A percentile compares a stretch with the other conserved stretches of the same genome.
Evolutionary conservation across 148 eudicot genomes (phyloP).

Genomic region (Rhododendron williamsianum): DNA sequence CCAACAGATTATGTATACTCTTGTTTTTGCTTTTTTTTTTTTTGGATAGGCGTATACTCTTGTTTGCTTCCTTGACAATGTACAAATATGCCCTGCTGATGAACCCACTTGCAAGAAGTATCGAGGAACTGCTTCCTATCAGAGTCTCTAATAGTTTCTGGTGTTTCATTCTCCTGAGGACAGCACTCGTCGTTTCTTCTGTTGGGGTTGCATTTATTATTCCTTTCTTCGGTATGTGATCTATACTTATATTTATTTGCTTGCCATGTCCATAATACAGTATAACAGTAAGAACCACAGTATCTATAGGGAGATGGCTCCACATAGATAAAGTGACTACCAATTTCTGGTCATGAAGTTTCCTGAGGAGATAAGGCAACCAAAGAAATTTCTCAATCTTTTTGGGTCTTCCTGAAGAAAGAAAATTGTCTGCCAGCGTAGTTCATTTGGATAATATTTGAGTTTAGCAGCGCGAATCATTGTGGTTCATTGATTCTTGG

Average conservation of each 20-base stretch:
- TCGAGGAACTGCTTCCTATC: constrained; percentile 84
- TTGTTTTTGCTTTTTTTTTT: not conserved
- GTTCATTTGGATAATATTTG: too few species aligned
- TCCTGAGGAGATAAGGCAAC: too few species aligned
- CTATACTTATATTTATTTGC: not conserved
- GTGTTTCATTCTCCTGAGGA: constrained; percentile 73
- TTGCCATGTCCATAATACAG: too few species aligned
- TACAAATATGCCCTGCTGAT: constrained; percentile 19
- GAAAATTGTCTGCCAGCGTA: not conserved
- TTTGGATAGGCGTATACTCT: too few species aligned
- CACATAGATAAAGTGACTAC: too few species aligned
- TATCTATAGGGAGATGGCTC: not conserved
- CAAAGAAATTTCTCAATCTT: too few species aligned
- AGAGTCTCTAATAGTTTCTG: constrained; percentile 37
- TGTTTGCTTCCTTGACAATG: constrained; percentile 7
- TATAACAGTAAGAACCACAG: too few species aligned
- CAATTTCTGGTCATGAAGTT: too few species aligned
- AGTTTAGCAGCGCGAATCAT: too few species aligned
- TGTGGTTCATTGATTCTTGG: too few species aligned
- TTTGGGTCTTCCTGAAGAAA: too few species aligned
- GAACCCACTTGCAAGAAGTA: constrained; percentile 78
- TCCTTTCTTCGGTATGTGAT: constrained; percentile 78
- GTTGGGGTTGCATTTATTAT: constrained; percentile 63
- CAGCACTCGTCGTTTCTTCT: constrained; percentile 70
- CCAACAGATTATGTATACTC: not conserved